Percentiles rank a stretch among this genome's conserved stretches.
Conservation (phyloP, 805 yeast genomes). For the Sungouiozyma intestinalis region DNA sequence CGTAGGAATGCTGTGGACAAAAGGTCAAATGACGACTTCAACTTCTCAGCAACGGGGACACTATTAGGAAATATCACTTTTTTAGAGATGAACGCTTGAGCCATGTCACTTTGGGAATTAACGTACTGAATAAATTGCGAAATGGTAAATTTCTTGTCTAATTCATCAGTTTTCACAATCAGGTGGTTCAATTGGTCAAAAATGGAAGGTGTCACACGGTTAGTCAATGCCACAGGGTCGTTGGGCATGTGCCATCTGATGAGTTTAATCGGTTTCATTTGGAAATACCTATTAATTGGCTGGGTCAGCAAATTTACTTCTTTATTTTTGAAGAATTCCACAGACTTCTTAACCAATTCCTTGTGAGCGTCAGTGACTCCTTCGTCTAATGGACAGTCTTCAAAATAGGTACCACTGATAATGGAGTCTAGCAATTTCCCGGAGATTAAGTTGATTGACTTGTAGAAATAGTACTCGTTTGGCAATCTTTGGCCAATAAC, state of each 20-base stretch:
- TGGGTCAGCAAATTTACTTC: constrained; percentile 60
- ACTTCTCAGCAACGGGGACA: constrained; percentile 22
- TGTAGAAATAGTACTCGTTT: constrained; percentile 73
- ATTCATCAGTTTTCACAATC: constrained; percentile 21
- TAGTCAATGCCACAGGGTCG: constrained; percentile 34
- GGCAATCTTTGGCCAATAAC: constrained; percentile 78
- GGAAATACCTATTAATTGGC: constrained; percentile 74
- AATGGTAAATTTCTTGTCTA: constrained; percentile 21
- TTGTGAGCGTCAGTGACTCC: constrained; percentile 49
- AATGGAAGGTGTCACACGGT: constrained; percentile 44
- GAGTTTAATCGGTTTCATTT: constrained; percentile 52
- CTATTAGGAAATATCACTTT: constrained; percentile 25
- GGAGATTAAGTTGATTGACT: constrained; percentile 58
- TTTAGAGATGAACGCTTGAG: constrained; percentile 25
- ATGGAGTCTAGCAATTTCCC: constrained; percentile 56
- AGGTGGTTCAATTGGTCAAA: constrained; percentile 33
- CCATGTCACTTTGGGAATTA: constrained; percentile 24
- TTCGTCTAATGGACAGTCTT: constrained; percentile 59
- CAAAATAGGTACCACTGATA: constrained; percentile 49
- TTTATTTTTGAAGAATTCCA: constrained; percentile 42
- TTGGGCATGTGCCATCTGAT: constrained; percentile 44
- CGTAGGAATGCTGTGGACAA: constrained; percentile 48
- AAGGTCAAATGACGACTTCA: constrained; percentile 41
- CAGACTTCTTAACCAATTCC: constrained; percentile 38
- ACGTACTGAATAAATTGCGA: constrained; percentile 18